Percentiles rank a stretch among this genome's conserved stretches.
Evolutionary conservation across 2,329 filamentous ascomycete genomes (phyloP).

Genomic region (Lasiodiplodia citricola): DNA sequence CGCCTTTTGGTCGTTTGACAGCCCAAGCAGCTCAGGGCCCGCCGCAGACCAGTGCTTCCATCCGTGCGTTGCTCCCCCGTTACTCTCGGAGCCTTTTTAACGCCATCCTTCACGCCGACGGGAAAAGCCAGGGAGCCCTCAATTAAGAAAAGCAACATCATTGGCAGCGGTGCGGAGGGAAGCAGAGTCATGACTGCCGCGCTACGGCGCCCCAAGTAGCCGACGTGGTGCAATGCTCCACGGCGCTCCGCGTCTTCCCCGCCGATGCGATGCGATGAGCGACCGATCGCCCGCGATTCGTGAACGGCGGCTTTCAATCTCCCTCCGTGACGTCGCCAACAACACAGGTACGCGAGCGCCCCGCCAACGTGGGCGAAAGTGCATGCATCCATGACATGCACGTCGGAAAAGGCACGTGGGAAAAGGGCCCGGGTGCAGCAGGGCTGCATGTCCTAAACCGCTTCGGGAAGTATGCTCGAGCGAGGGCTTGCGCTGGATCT

Average conservation of each 20-base stretch:
- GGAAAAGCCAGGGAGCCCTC: not conserved
- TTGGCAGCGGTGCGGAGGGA: too few relatives aligned
- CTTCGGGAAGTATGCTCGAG: not conserved
- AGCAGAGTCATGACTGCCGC: not conserved
- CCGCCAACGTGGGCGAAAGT: not conserved
- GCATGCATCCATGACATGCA: not conserved
- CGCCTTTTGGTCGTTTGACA: not conserved
- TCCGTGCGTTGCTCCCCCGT: constrained; percentile 4
- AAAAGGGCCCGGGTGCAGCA: not conserved
- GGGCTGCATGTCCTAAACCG: not conserved
- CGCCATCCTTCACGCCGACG: constrained; percentile 9
- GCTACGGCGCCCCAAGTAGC: not conserved
- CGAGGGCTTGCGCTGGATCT: not conserved
- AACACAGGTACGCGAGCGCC: not conserved
- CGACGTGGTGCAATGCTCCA: not conserved
- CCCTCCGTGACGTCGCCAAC: not conserved
- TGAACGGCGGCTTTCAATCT: not conserved
- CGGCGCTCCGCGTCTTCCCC: not conserved
- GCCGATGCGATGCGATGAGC: not conserved
- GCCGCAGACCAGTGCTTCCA: constrained; percentile 10
- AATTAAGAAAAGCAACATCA: not conserved
- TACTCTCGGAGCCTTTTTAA: not conserved
- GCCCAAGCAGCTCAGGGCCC: constrained; percentile 3
- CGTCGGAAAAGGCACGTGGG: not conserved
- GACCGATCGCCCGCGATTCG: not conserved